A percentile compares a stretch with the other conserved stretches of the same genome.
phyloP scores from a whole-genome alignment of 75 land plant genomes.

The Pinus taeda region DNA sequence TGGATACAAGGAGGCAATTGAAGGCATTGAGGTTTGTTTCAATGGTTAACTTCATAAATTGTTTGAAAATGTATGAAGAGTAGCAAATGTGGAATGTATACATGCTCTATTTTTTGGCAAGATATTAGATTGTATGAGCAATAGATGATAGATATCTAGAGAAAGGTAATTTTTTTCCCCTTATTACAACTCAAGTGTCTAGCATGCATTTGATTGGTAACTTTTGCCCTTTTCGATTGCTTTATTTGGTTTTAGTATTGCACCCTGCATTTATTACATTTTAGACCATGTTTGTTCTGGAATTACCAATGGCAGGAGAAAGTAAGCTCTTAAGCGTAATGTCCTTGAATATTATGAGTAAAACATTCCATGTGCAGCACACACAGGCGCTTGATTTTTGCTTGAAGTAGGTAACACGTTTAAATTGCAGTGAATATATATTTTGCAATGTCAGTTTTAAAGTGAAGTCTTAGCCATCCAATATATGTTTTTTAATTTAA shows the following conservation, averaged over 20 bases:
- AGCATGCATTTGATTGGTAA: neutral
- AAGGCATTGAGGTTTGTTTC: slow-evolving; percentile 82
- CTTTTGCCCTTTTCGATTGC: neutral
- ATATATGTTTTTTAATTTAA: no score
- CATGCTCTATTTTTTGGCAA: neutral
- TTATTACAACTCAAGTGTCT: neutral
- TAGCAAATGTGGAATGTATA: neutral
- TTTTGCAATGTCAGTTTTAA: no score
- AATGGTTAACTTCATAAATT: no score
- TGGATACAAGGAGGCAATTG: slow-evolving; percentile 92
- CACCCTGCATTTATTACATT: no score
- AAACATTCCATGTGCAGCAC: neutral
- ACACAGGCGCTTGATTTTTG: neutral
- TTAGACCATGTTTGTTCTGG: neutral
- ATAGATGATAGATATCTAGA: neutral
- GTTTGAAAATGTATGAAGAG: no score
- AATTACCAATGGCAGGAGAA: neutral
- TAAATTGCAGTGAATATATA: no score
- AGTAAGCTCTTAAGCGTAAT: neutral
- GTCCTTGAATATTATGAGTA: neutral
- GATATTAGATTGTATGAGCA: neutral
- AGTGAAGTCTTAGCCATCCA: no score
- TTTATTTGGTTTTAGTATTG: neutral
- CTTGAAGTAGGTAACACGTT: no score
- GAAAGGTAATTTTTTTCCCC: neutral